Base-by-base conservation (phyloP, 257 asterid genomes). In the Jasminum sambac region DNA sequence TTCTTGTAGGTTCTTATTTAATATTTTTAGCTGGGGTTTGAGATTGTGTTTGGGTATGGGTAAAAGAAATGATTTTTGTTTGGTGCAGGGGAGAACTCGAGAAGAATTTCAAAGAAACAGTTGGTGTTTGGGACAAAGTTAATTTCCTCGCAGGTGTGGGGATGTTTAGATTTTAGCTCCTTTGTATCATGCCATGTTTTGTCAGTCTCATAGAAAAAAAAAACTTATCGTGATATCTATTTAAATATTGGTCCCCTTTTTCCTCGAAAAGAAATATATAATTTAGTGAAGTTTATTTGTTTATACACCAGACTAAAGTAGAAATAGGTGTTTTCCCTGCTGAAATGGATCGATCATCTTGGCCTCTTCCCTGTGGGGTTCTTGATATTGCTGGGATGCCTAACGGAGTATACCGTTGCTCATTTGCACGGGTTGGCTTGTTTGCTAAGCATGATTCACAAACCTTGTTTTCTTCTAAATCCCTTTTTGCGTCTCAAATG, bases 141-240 rank as follows among this genome's bases (percentile, higher is more conserved):
- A n/a, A n/a, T 30, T 30, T 30, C 36, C 36, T 4, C 36, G 36
- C 4, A 30, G 36, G 36, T 30, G 36, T 30, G 36, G 80, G 84
- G 79, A 79, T 66, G 72, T 48, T 71, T 77, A 72, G 82, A 23
- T 74, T 79, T 78, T 73, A 68, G 57, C 72, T 46, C 79, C 82
- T 72, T 67, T 87, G 87, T 86, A 82, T 81, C 77, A 81, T 82
- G 85, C 68, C 69, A 74, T 68, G 75, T 69, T 76, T 81, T 30
- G 36, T 30, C 36, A 30, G 75, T 72, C 76, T 72, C 71, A 81
- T 69, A 81, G 90, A 77, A 70, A 81, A 77, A 70, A 81, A 77
- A 77, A 73, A 71, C 66, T 38, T 72, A 73, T 78, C 69, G 41
- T 82, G 38, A 70, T 67, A 75, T 73, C 52, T 73, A 39, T 57